Base-by-base conservation (phyloP, 2,329 filamentous ascomycete species). In the Botrytis aclada region DNA sequence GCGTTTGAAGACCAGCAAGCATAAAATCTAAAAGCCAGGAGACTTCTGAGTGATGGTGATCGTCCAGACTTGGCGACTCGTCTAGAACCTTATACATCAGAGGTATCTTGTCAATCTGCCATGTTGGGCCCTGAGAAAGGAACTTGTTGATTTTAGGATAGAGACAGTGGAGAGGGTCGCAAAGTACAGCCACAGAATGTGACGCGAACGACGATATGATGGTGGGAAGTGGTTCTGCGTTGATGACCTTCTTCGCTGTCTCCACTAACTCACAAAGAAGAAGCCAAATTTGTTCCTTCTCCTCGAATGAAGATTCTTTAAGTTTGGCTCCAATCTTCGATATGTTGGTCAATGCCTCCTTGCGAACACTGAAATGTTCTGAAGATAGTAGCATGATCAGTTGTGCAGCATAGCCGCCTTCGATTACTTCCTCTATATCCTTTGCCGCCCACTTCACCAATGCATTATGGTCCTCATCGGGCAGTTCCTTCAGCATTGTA, bases 81-180 rank as follows among this genome's bases (percentile, higher is more conserved):
- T 88, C 85, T 18, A 91, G 83, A 69, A 91, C 84, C 75, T 88
- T 86, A 77, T 88, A 86, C 37, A 89, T 88, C n/a, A 95, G 85
- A 12, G 96, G 87, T 37, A 96, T 88, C 79, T 89, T 90, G 74
- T 93, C 88, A 29, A 90, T 80, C 20, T 90, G 86, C 95, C 95
- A 98, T 37, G 86, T 82, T 0, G 95, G 95, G 0, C 90, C 88
- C 69, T 90, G 90, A 34, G 93, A 93, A 51, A 98, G 87, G 81
- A 95, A 98, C 9, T 87, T 85, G 83, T 97, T 97, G 82, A 96
- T 84, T 80, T 97, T 97, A 73, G 90, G 88, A 81, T 97, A 98
- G 54, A 98, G 87, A 74, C 88, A 89, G 80, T 97, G 93, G 25
- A 94, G 86, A 0, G 95, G 95, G 74, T 93, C 90, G 34, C 86